Conservation (phyloP, 2,329 filamentous ascomycete genomes). For the Tolypocladium paradoxum region DNA sequence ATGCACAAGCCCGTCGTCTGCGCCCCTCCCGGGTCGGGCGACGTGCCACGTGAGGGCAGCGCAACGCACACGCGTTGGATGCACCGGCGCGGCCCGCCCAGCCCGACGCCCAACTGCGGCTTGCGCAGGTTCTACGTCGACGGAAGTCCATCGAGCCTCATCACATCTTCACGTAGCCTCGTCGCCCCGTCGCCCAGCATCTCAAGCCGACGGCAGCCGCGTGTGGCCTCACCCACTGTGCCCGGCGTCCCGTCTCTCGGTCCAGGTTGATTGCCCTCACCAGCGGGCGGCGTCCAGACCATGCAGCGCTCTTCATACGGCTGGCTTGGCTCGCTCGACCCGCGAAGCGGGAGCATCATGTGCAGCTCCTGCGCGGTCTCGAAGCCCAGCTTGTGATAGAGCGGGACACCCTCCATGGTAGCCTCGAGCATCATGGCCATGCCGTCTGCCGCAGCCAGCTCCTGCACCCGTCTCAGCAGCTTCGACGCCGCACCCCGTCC, state of each 20-base stretch:
- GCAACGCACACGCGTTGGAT: background rate
- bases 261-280: background rate
- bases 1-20: background rate
- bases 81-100: background rate
- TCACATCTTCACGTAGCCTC: background rate
- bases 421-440: conserved; percentile 27
- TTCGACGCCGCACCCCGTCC: conserved; percentile 23
- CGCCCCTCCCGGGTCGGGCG: background rate
- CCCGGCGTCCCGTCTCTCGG: background rate
- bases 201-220: conserved; percentile 1
- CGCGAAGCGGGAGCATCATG: conserved; percentile 22
- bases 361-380: conserved; percentile 17
- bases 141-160: background rate
- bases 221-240: background rate
- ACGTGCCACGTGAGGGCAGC: background rate
- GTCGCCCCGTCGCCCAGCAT: background rate
- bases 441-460: conserved; percentile 18
- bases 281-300: conserved; percentile 14
- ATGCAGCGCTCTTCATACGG: conserved; percentile 23
- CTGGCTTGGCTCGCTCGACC: conserved; percentile 16
- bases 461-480: conserved; percentile 21
- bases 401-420: conserved; percentile 24
- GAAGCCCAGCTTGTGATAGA: conserved; percentile 29
- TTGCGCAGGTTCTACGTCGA: background rate
- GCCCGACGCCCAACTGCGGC: background rate